Evolutionary conservation across 1,284 basidiomycete species (phyloP), one percentile per base, ranked within the genome.

Genomic region (Cystobasidium pallidum): DNA sequence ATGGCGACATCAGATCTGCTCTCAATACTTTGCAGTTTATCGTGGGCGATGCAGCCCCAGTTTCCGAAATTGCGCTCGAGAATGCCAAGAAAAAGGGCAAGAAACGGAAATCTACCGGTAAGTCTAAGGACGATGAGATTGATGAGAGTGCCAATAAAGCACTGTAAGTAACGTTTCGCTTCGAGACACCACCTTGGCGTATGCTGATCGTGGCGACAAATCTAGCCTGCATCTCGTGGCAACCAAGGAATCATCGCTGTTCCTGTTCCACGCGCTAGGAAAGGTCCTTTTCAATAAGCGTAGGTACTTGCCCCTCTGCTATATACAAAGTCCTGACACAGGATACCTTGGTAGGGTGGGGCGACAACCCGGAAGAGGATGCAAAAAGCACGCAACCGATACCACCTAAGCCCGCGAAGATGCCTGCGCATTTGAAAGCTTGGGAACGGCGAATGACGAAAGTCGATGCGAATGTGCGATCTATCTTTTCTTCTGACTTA

Each of bases 241-340:
- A 19, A 83, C 89, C 66, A 84, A 92, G 61, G 95, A 98, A 77
- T 89, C 92, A 76, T 90, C 88, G 68, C 83, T 99, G 10, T 88
- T 87, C 2, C 83, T 99, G 47, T 99, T 98, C 78, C 96, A 98
- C 82, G 83, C 97, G 7, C 83, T 99, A 43, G 96, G 95, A 6
- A 95, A 91, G 81, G 86, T 98, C 1, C 81, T 99, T 62, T 99
- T 95, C 81, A 98, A 96, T 81, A 99, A 98, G 81, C 87, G 95
- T 92, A 72, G 72, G 86, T 82, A n/a, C 3, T 10, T 34, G 15
- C 36, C 32, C 21, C n/a, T 24, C 7, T 51, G 21, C 19, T 15
- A 6, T 13, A 36, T 2, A 13, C 32, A 4, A 11, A 52, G 34
- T 32, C 34, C n/a, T 36, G 15, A 10, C 2, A 45, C 15, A 8